Base-by-base conservation (phyloP, 345 rosid genomes). In the Trapa incisa region DNA sequence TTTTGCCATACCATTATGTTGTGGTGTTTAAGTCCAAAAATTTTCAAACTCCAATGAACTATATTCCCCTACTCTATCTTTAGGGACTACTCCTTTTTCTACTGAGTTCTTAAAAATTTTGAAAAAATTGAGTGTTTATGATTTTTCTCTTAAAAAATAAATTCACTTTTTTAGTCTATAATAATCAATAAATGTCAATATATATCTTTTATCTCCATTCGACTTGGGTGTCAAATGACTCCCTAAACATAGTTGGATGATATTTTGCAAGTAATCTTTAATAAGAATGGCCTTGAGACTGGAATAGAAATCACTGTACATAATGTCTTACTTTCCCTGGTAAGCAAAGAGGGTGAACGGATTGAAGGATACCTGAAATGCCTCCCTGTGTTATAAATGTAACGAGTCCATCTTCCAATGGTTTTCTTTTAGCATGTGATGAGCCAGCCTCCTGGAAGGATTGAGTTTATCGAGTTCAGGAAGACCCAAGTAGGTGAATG, bases 401-500 rank as follows among this genome's bases (percentile, higher is more conserved):
- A 69, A 93, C 79, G 74, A 90, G 74, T 70, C 92, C 95, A 70
- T 84, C 82, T 69, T 88, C 95, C 60, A 79, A 60, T 16, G 81
- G 86, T 81, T 93, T 88, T 52, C 85, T 83, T 70, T 71, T 75
- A n/a, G 52, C 77, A 32, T 71, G 74, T 16, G 74, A 68, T 69
- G 84, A 80, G 56, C 67, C 85, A 80, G 56, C 67, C 85, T 76
- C 80, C 72, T 0, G 85, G 88, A 35, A 90, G 87, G 54, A 80
- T 85, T 1, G 95, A 87, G 65, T 68, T 82, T 62, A 76, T 69
- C 13, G 92, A 72, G 79, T 88, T 93, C 47, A 95, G 96, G 67
- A 93, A 93, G 71, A 85, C 96, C 96, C 74, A 93, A 75, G 80
- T 84, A 86, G 58, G 87, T 86, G 22, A 87, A 84, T 62, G 92